Base-by-base conservation (phyloP, 2,329 filamentous ascomycete genomes). In the Cladosporium cucumerinum region DNA sequence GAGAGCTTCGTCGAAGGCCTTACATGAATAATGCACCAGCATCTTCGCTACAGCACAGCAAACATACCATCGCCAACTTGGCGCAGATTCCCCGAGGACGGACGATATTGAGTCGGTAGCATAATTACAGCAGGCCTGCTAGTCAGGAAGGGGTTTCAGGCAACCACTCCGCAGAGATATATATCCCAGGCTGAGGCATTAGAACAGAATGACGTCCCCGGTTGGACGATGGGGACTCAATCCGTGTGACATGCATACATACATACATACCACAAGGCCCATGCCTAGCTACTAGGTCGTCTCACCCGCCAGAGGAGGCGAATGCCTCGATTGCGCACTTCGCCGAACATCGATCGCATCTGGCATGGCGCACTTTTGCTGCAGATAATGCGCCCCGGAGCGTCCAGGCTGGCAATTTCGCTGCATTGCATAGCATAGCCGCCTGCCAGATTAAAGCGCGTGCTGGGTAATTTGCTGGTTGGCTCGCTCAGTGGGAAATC, bases 391-490 rank as follows among this genome's bases (percentile, higher is more conserved):
- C 28, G 10, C 43, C 43, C n/a, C n/a, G 43, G n/a, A 49, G 46
- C 46, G 48, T 25, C 5, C 26, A 54, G 39, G 25, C 12, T 21
- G 12, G 26, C 32, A 57, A 39, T 57, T 26, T 26, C 48, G 54
- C 54, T 36, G 21, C 28, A 28, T 28, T 28, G 26, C 7, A 28
- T 3, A 3, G 26, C 26, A 39, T 57, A 57, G 23, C 54, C 54
- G 54, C 54, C 54, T 39, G 32, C 30, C 54, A 32, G 21, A 57
- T 39, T 14, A 23, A 36, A 58, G 34, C 36, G 34, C 55, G 32
- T 39, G 32, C 23, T 36, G 55, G 55, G 55, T 58, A 58, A 58
- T 46, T 58, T 46, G 34, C 55, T 58, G 36, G n/a, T 58, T 58
- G 34, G 55, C 55, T 58, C 55, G 55, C 34, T 58, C 46, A 39